phyloP scores from a whole-genome alignment of 257 asterid genomes.

The Ligustrum vulgare region DNA sequence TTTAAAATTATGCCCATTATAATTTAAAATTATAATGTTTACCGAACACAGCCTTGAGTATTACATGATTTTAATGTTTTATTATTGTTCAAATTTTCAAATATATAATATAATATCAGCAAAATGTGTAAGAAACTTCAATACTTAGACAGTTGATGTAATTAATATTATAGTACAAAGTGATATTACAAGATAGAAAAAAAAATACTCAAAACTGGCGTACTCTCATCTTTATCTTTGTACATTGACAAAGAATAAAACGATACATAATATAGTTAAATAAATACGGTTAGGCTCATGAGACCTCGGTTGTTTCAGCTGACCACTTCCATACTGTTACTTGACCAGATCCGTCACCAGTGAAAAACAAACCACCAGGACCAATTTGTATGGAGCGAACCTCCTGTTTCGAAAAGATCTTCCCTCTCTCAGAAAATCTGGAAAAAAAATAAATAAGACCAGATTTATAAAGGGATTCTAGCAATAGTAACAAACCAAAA shows the following conservation, averaged over 20 bases:
- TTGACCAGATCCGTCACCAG: constrained; percentile 91
- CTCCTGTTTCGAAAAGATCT: constrained; percentile 66
- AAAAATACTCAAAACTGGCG: constrained; percentile 2
- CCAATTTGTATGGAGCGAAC: constrained; percentile 81
- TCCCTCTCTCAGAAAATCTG: constrained; percentile 82
- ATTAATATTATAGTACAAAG: not conserved
- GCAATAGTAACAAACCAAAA: too few species aligned
- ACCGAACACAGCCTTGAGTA: too few species aligned
- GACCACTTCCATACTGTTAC: constrained; percentile 92
- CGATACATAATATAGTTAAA: not conserved
- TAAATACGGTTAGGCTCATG: constrained; percentile 16
- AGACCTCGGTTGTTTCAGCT: constrained; percentile 42
- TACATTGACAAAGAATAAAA: constrained; percentile 8
- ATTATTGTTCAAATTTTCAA: too few species aligned
- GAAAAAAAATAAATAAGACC: not conserved
- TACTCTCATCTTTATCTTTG: constrained; percentile 13
- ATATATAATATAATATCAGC: too few species aligned
- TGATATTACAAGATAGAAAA: not conserved
- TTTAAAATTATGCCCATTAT: too few species aligned
- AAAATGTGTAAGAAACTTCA: too few species aligned
- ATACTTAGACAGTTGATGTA: too few species aligned
- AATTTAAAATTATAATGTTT: too few species aligned
- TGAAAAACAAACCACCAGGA: constrained; percentile 83
- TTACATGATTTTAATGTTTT: too few species aligned
- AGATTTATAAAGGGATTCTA: too few species aligned